These are phyloP conservation scores for Populus hybrid DNA, from an alignment of 441 rosid genomes.

Conservation along the genomic window DNA sequence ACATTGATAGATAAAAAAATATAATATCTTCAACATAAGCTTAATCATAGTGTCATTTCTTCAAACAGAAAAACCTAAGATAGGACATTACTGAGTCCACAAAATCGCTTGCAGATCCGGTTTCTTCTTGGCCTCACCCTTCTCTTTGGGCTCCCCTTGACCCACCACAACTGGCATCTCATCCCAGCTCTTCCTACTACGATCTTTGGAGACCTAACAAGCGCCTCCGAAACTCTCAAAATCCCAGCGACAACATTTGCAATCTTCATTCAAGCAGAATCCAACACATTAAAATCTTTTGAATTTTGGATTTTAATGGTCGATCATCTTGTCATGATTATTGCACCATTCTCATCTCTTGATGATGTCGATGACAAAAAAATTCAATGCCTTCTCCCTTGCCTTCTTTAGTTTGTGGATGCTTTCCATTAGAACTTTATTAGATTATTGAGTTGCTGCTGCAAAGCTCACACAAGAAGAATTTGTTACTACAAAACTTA, in stretches of 20 bases:
- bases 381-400: too few species aligned
- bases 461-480: too few species aligned
- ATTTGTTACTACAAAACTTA: too few species aligned
- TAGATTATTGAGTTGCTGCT: too few species aligned
- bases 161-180: constrained; percentile 32
- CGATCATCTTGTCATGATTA: too few species aligned
- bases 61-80: not conserved
- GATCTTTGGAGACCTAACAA: constrained; percentile 47
- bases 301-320: too few species aligned
- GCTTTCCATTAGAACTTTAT: too few species aligned
- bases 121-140: constrained; percentile 41
- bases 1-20: not conserved
- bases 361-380: too few species aligned
- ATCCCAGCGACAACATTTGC: constrained; percentile 58
- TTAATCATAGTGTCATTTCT: not conserved
- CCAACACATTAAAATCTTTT: constrained; percentile 28
- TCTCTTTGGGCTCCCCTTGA: constrained; percentile 51
- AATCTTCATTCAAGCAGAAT: constrained; percentile 74
- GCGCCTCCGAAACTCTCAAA: constrained; percentile 63
- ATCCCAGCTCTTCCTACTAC: constrained; percentile 69
- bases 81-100: constrained; percentile 60
- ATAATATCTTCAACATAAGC: not conserved
- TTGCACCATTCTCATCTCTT: too few species aligned
- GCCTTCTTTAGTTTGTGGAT: too few species aligned
- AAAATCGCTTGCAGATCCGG: constrained; percentile 62